Percentiles rank a stretch among this genome's conserved stretches.
phyloP scores from a whole-genome alignment of 257 asterid genomes.

The Plantago ovata region DNA sequence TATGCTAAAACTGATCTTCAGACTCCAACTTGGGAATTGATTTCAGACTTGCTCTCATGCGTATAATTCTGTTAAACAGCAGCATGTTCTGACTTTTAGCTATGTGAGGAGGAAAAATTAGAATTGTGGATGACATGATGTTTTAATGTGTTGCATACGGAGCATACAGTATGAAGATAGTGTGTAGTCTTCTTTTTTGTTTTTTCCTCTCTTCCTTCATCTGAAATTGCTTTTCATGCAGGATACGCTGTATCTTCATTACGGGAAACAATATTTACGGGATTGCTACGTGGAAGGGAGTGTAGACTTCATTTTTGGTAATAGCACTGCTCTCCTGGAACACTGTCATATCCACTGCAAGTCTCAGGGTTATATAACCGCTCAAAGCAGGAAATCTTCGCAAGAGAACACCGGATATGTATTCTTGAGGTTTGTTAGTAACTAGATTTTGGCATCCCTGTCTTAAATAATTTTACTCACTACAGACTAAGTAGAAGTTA shows the following conservation, averaged over 20 bases:
- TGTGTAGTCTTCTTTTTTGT: background rate
- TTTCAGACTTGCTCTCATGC: background rate
- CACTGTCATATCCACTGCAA: slow-evolving; percentile 97
- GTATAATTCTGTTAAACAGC: no score
- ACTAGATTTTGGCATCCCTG: no score
- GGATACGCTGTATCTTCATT: slow-evolving; percentile 91
- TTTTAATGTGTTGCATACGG: background rate
- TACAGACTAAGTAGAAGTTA: no score
- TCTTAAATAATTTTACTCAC: no score
- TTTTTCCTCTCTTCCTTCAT: background rate
- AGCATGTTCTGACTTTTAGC: background rate
- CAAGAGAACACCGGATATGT: slow-evolving; percentile 93
- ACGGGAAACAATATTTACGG: slow-evolving; percentile 81
- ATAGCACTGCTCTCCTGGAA: slow-evolving; percentile 95
- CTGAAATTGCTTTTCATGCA: slow-evolving; percentile 30
- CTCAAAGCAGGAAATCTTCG: slow-evolving; percentile 94
- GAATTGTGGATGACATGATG: background rate
- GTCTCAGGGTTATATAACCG: slow-evolving; percentile 73
- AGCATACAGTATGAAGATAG: no score
- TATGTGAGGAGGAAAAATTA: background rate
- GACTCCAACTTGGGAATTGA: background rate
- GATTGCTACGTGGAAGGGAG: slow-evolving; percentile 98
- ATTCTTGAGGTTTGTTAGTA: slow-evolving; percentile 60
- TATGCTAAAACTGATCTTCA: background rate
- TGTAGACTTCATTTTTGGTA: slow-evolving; percentile 94